These are phyloP conservation scores for Suillus lakei DNA, from an alignment of 768 basidiomycete genomes.

Conservation along the genomic window DNA sequence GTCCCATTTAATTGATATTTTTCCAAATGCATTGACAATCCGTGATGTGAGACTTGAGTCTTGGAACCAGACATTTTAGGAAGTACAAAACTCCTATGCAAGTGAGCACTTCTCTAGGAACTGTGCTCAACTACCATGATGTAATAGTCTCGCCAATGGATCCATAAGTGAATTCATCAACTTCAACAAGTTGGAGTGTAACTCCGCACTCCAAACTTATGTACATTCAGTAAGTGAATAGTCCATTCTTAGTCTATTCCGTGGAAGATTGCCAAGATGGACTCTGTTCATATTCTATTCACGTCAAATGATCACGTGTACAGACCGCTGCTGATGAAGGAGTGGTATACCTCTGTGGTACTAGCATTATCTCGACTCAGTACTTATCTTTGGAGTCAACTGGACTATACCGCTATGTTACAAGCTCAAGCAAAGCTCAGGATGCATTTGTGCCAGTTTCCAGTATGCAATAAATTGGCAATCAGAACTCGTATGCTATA, in stretches of 20 bases:
- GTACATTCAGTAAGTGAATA: neutral
- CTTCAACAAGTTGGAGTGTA: neutral
- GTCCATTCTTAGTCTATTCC: neutral
- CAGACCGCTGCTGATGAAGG: neutral
- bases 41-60: too few species aligned
- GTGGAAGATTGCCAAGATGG: neutral
- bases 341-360: neutral
- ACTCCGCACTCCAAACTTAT: conserved; percentile 2
- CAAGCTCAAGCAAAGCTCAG: neutral
- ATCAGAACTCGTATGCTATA: neutral
- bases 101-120: too few species aligned
- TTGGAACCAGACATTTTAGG: too few species aligned
- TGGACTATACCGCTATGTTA: neutral
- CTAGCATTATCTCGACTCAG: neutral
- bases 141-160: too few species aligned
- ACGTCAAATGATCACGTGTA: neutral
- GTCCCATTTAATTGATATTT: neutral
- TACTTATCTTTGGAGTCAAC: neutral
- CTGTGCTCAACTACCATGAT: too few species aligned
- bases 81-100: too few species aligned
- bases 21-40: neutral
- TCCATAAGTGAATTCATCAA: too few species aligned
- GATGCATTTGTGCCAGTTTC: neutral
- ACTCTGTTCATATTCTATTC: neutral
- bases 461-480: neutral